Conservation (phyloP, 495 filamentous ascomycete species). For the Aspergillus indologenus region DNA sequence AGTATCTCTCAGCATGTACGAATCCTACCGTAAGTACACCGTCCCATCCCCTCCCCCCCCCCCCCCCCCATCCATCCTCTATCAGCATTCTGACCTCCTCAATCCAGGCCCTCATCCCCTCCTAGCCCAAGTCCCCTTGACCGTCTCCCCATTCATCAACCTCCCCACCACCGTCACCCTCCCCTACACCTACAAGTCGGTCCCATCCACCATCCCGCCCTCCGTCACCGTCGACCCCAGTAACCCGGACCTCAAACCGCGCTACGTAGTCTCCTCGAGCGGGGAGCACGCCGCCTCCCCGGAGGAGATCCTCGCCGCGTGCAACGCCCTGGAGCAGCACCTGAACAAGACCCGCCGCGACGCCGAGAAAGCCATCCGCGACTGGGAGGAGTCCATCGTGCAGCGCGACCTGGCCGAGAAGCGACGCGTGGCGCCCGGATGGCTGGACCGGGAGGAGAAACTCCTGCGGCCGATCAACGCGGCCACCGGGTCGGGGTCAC, state of each 20-base stretch:
- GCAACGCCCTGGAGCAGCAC: conserved; percentile 71
- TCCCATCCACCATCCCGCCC: conserved; percentile 80
- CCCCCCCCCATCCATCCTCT: background rate
- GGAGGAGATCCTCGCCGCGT: conserved; percentile 76
- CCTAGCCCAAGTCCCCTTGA: conserved; percentile 87
- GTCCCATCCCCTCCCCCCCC: background rate
- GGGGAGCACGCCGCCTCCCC: conserved; percentile 77
- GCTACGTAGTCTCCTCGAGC: conserved; percentile 68
- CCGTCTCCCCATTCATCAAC: conserved; percentile 90
- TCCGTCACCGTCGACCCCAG: conserved; percentile 58
- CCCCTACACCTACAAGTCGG: conserved; percentile 89
- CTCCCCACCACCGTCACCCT: conserved; percentile 88
- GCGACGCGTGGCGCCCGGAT: conserved; percentile 84
- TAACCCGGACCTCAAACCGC: conserved; percentile 45
- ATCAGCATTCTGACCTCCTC: conserved; percentile 16
- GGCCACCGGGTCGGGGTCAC: conserved; percentile 9
- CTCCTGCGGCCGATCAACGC: conserved; percentile 65
- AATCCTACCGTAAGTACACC: conserved; percentile 40
- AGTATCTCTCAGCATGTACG: conserved; percentile 33
- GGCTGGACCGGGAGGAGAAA: conserved; percentile 85
- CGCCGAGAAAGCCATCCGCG: conserved; percentile 60
- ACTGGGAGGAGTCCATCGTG: conserved; percentile 66
- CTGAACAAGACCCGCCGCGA: conserved; percentile 60
- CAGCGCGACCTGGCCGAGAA: conserved; percentile 89
- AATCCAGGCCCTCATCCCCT: conserved; percentile 73